Percentiles rank a stretch among this genome's conserved stretches.
These are phyloP conservation scores for Termitomyces sp. DNA, from an alignment of 768 basidiomycete species.

Conservation along the genomic window DNA sequence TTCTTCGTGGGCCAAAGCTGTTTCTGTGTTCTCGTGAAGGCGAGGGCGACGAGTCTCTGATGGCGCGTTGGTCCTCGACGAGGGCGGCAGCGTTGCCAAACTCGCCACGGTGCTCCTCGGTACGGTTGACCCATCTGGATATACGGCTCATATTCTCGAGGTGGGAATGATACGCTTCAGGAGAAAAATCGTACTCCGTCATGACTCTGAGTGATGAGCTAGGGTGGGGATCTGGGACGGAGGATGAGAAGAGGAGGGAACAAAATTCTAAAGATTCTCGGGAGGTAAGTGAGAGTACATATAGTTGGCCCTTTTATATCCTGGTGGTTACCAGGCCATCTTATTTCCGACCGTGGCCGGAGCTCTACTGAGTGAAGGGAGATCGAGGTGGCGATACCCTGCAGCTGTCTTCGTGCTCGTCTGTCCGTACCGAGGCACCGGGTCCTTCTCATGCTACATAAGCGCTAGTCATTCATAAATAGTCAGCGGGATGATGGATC, in stretches of 20 bases:
- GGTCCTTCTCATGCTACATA: not conserved
- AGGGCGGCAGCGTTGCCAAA: conserved; percentile 19
- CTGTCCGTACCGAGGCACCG: not conserved
- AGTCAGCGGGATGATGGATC: not conserved
- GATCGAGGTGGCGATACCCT: conserved; percentile 7
- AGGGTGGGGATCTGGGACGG: not conserved
- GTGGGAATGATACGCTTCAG: conserved; percentile 17
- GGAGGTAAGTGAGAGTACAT: not conserved
- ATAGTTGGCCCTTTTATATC: conserved; percentile 4
- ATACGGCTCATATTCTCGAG: conserved; percentile 18
- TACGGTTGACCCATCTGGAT: conserved; percentile 17
- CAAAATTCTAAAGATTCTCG: conserved; percentile 1
- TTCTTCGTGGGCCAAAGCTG: conserved; percentile 3
- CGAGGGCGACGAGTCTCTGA: not conserved
- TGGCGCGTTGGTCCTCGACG: conserved; percentile 1
- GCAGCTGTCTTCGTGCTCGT: not conserved
- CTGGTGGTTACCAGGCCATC: conserved; percentile 6
- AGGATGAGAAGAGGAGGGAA: not conserved
- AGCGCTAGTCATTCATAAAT: not conserved
- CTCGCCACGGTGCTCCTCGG: conserved; percentile 15
- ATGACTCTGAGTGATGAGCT: conserved; percentile 5
- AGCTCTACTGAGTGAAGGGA: not conserved
- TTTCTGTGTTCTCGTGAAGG: not conserved
- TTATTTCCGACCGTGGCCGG: conserved; percentile 11
- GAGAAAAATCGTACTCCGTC: conserved; percentile 24